Conservation (phyloP, 257 asterid genomes). For the Mitragyna speciosa region DNA sequence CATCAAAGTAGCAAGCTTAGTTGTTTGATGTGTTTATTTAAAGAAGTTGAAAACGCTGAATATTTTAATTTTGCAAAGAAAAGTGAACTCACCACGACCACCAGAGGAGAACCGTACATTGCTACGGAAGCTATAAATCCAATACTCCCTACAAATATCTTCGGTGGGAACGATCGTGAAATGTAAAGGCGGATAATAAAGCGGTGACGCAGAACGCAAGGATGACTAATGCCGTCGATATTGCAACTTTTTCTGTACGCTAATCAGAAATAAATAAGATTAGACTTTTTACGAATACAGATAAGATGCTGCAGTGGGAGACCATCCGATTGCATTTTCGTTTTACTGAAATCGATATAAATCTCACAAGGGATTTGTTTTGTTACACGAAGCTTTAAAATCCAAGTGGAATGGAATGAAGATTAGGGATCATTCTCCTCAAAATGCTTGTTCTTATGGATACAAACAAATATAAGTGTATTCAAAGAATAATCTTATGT, state of each 20-base stretch:
- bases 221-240: conserved; percentile 37
- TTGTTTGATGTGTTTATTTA: no score
- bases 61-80: background rate
- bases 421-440: no score
- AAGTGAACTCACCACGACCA: conserved; percentile 54
- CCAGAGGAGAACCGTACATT: conserved; percentile 79
- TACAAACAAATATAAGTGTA: no score
- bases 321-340: background rate
- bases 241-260: conserved; percentile 53
- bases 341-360: no score
- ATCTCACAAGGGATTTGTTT: no score
- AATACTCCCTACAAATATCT: conserved; percentile 68
- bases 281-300: background rate
- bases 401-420: no score
- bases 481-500: no score
- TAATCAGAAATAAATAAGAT: background rate
- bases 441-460: no score
- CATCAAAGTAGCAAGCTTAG: no score
- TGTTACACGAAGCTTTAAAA: no score
- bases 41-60: no score
- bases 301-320: background rate
- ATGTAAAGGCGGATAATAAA: conserved; percentile 38
- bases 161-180: conserved; percentile 63
- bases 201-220: conserved; percentile 32
- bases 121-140: conserved; percentile 58